Base-by-base conservation (phyloP, 139 green algal genomes). In the Diplosphaera chodatii region DNA sequence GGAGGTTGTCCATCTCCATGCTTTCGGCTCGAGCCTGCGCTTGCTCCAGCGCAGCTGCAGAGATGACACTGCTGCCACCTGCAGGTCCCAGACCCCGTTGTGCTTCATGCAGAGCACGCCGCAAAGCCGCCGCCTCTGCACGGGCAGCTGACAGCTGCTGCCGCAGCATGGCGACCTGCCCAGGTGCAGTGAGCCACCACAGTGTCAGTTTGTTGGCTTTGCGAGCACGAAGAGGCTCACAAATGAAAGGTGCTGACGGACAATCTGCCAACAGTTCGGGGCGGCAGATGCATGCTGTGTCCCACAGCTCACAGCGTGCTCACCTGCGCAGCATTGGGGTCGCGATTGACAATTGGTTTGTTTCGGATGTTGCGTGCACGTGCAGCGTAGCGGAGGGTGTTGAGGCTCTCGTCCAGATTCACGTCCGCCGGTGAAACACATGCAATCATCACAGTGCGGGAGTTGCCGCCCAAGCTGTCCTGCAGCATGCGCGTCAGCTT, bases 401-500 rank as follows among this genome's bases (percentile, higher is more conserved):
- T 93, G 18, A 97, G 77, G 18, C 76, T 91, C 87, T 98, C 93
- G 33, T 96, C 88, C 41, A 92, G 74, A 77, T 96, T 96, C 32
- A 90, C 78, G 72, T 96, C 88, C 0, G 91, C 91, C 1, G 93
- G 94, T 29, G 78, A 90, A 40, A 98, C 91, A 72, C 93, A 97
- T 6, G 93, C 94, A 41, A 98, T 90, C 92, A 98, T 98, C 30
- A 92, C 77, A 2, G 93, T 98, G n/a, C 93, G 82, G 72, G 73
- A 86, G 86, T 98, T 98, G 73, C 94, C 93, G 23, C 93, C 93
- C 63, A 98, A 76, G 1, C 88, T 95, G 73, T 98, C 93, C 88
- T 97, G 91, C 75, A 98, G 80, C 71, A 99, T 90, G 21, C 95
- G 87, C 2, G 95, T 99, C 1, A 99, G 90, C 83, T 98, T 98